Base-by-base conservation (phyloP, 2,329 filamentous ascomycete genomes). In the Penicillium sp. region DNA sequence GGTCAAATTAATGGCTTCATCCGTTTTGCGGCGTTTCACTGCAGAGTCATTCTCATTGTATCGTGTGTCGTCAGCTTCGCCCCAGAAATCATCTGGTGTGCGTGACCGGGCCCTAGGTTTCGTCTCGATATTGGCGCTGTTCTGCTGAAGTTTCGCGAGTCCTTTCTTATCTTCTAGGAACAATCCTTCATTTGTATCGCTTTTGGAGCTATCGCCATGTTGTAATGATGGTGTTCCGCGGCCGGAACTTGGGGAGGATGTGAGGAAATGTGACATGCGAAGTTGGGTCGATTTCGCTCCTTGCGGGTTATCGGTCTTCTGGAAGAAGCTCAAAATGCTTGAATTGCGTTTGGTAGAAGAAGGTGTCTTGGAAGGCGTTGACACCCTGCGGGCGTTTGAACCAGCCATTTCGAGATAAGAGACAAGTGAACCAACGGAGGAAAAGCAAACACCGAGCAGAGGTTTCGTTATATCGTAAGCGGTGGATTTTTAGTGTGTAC, bases 261-360 rank as follows among this genome's bases (percentile, higher is more conserved):
- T 61, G 24, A 72, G 63, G 57, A 73, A 76, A 24, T 78, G 74
- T 3, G 79, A 73, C 55, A 90, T 89, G 10, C 89, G 80, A 21
- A 80, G 78, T 55, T 86, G 75, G 24, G 64, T 71, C 27, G 68
- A 71, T 7, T 62, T 70, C 78, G 60, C 88, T 81, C 55, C 82
- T 77, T 52, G 74, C 0, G 75, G 74, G 13, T 83, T 82, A 39
- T 85, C 82, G 0, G 84, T 80, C 68, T 90, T 91, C 67, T 89
- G 87, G 70, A 92, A 92, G 72, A 91, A 92, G 61, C 76, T 90
- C 14, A 91, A 75, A 31, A 91, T 91, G 61, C 87, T 91, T 7
- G 81, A 79, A 65, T 90, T 90, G 37, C 62, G 61, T 55, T 72
- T 75, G 3, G 48, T 57, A 1, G 68, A 64, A 1, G 66, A 57